Percentiles rank a stretch among this genome's conserved stretches.
phyloP scores from a whole-genome alignment of 768 basidiomycete species.

The Mrakia blollopis region DNA sequence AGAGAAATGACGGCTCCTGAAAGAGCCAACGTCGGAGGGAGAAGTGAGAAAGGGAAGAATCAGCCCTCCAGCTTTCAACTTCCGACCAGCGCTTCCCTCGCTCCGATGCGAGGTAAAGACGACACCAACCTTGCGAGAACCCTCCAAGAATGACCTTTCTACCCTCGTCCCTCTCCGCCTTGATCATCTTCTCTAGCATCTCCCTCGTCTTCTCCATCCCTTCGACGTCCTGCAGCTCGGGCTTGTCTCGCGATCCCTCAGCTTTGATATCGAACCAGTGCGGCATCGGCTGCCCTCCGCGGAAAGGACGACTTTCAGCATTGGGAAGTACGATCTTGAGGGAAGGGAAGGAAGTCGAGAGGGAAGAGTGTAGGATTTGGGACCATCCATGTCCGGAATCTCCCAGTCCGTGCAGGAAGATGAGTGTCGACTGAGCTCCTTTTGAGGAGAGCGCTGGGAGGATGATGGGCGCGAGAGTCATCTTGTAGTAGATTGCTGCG shows the following conservation, averaged over 20 bases:
- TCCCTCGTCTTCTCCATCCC: slow-evolving; percentile 14
- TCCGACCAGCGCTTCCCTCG: background rate
- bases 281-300: slow-evolving; percentile 8
- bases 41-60: background rate
- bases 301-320: background rate
- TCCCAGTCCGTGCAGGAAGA: slow-evolving; percentile 14
- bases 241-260: background rate
- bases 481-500: background rate
- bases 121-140: slow-evolving; percentile 4
- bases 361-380: background rate
- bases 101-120: background rate
- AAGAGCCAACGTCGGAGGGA: too few species aligned
- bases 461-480: background rate
- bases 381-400: background rate
- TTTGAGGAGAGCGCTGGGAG: background rate
- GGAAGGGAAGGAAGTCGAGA: background rate
- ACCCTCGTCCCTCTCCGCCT: background rate
- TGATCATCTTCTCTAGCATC: background rate
- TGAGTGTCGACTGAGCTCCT: background rate
- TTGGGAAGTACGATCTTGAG: slow-evolving; percentile 4
- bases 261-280: slow-evolving; percentile 12
- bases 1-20: slow-evolving; percentile 11
- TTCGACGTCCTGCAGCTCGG: background rate
- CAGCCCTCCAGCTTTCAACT: background rate
- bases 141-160: slow-evolving; percentile 15